phyloP scores from a whole-genome alignment of 2,329 filamentous ascomycete genomes.

The Paraphaeosphaeria sporulosa region DNA sequence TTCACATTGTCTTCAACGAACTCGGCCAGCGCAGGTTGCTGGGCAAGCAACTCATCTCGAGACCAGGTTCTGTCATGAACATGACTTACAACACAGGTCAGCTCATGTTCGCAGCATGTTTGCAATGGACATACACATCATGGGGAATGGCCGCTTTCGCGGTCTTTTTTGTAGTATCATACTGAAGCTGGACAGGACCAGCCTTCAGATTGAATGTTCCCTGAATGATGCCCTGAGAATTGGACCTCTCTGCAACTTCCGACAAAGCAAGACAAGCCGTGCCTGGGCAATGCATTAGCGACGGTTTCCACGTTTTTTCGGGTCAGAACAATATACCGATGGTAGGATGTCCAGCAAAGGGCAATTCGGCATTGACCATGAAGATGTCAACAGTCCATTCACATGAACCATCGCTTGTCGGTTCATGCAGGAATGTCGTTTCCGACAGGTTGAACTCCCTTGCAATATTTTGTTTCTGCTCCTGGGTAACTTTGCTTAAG shows the following conservation, averaged over 20 bases:
- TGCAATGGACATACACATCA: conserved; percentile 66
- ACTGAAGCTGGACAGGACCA: conserved; percentile 54
- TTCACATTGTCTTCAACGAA: conserved; percentile 24
- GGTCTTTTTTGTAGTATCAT: conserved; percentile 49
- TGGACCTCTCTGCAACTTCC: conserved; percentile 32
- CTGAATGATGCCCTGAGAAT: conserved; percentile 33
- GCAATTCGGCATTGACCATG: conserved; percentile 58
- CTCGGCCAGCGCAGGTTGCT: conserved; percentile 47
- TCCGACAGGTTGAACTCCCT: conserved; percentile 67
- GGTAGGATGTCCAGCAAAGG: conserved; percentile 65
- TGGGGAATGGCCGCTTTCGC: conserved; percentile 72
- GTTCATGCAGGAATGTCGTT: conserved; percentile 62
- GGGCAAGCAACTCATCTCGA: conserved; percentile 32
- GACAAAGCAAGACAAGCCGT: conserved; percentile 57
- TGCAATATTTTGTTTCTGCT: conserved; percentile 62
- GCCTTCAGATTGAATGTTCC: conserved; percentile 54
- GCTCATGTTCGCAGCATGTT: conserved; percentile 25
- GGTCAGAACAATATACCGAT: conserved; percentile 52
- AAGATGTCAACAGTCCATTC: conserved; percentile 63
- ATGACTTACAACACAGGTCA: conserved; percentile 27
- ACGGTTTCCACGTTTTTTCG: not conserved
- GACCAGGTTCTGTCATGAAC: conserved; percentile 35
- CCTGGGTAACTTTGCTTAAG: conserved; percentile 49
- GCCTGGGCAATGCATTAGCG: not conserved
- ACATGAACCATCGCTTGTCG: conserved; percentile 25